Evolutionary conservation across 108 stramenopile genomes (phyloP).

Genomic region (Hondaea fermentalgiana): DNA sequence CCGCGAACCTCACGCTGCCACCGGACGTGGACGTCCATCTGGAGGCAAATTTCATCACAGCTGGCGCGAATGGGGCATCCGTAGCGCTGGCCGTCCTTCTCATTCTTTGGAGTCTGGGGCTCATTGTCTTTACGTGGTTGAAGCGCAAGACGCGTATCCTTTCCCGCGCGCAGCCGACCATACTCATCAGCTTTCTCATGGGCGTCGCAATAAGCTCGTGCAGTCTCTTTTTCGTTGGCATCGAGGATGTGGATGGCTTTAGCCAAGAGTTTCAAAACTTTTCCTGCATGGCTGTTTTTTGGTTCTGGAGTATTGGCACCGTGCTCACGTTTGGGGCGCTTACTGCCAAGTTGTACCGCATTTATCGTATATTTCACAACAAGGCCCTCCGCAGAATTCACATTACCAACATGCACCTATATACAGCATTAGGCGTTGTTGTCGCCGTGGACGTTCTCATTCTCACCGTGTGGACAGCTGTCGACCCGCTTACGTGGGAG

Average conservation of each 20-base stretch:
- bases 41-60: background rate
- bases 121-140: background rate
- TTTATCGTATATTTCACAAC: background rate
- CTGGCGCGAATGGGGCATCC: background rate
- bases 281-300: background rate
- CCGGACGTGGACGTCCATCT: background rate
- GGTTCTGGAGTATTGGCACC: background rate
- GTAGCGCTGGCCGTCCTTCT: background rate
- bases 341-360: background rate
- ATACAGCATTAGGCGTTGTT: background rate
- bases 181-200: background rate
- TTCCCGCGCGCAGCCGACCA: conserved; percentile 15
- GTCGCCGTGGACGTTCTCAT: background rate
- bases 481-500: background rate
- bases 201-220: background rate
- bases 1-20: background rate
- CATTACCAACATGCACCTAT: background rate
- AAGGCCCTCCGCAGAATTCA: background rate
- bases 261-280: background rate
- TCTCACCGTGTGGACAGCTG: background rate
- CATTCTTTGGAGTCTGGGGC: background rate
- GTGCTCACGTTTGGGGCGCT: background rate
- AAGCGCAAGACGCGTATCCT: background rate
- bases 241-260: background rate
- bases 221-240: background rate